phyloP scores from a whole-genome alignment of 2,329 filamentous ascomycete species.

The Orbilia brochopaga region DNA sequence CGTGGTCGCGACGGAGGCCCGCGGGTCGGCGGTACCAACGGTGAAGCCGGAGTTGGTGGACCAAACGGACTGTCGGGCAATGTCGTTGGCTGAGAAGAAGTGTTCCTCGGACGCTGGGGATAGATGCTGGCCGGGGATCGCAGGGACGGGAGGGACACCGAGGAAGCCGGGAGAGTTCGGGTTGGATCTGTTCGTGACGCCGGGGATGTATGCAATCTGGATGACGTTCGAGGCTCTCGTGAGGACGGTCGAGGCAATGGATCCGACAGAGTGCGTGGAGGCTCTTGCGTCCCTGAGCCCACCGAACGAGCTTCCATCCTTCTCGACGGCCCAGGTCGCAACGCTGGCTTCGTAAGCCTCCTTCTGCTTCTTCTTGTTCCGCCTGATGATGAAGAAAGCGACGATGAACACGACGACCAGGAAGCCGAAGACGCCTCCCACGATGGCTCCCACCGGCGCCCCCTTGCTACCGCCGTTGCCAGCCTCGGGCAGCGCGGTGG shows the following conservation, averaged over 20 bases:
- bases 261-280: slow-evolving; percentile 84
- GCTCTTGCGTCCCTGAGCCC: slow-evolving; percentile 59
- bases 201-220: slow-evolving; percentile 98
- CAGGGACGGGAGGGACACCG: slow-evolving; percentile 84
- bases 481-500: slow-evolving; percentile 55
- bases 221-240: slow-evolving; percentile 98
- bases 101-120: slow-evolving; percentile 53
- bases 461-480: slow-evolving; percentile 57
- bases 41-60: slow-evolving; percentile 51
- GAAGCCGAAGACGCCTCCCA: slow-evolving; percentile 87
- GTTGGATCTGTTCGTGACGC: slow-evolving; percentile 88
- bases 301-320: slow-evolving; percentile 63
- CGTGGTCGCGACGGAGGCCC: slow-evolving; percentile 84
- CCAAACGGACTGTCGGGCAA: slow-evolving; percentile 54
- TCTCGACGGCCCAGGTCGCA: slow-evolving; percentile 62
- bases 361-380: slow-evolving; percentile 77
- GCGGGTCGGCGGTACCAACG: slow-evolving; percentile 61
- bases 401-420: slow-evolving; percentile 74
- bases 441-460: slow-evolving; percentile 79
- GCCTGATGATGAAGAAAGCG: slow-evolving; percentile 81
- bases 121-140: slow-evolving; percentile 68
- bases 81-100: slow-evolving; percentile 55
- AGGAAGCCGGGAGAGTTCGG: slow-evolving; percentile 80
- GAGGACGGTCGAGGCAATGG: slow-evolving; percentile 91
- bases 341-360: slow-evolving; percentile 64